Base-by-base conservation (phyloP, 2,329 filamentous ascomycete species). In the Boeremia lycopersici region DNA sequence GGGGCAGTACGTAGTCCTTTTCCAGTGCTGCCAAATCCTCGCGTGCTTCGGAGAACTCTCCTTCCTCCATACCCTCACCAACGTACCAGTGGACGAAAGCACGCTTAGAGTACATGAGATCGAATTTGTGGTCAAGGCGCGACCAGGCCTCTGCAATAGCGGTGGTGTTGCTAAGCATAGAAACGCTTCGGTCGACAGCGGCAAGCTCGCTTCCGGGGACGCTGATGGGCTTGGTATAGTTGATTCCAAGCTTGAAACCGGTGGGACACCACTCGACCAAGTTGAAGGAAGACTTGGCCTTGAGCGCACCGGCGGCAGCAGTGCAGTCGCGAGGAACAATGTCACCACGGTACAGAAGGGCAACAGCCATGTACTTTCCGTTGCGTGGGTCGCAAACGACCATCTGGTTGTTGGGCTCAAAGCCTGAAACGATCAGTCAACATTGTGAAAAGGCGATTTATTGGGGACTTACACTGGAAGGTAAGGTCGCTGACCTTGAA, bases 171-270 rank as follows among this genome's bases (percentile, higher is more conserved):
- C 86, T 89, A 68, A 89, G 80, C 87, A 89, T 89, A 59, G 86
- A 85, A 66, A 98, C 93, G 80, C 93, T 93, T 74, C 95, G 93
- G 86, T 95, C 91, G 78, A 98, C 93, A 83, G 96, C 93, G 79
- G 95, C 93, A 61, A 98, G 87, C 77, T 98, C 95, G 74, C 93
- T 93, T 79, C 96, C 96, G 71, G 92, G 95, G 54, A 97, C 93
- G 81, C 91, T 90, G 82, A 96, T 87, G 67, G 93, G 95, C 76
- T 75, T 76, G 86, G 81, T 89, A 81, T 87, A 88, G 82, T 88
- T 89, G 81, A 89, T 89, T 67, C 87, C 87, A 56, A 89, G 81
- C 83, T 89, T 89, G 83, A 89, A 89, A 56, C 87, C 87, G 54
- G 87, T 89, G 19, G 87, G 87, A 78, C 87, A 89, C 87, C 87